These are phyloP conservation scores for Solanum stenotomum DNA, from an alignment of 257 asterid species.

Conservation along the genomic window DNA sequence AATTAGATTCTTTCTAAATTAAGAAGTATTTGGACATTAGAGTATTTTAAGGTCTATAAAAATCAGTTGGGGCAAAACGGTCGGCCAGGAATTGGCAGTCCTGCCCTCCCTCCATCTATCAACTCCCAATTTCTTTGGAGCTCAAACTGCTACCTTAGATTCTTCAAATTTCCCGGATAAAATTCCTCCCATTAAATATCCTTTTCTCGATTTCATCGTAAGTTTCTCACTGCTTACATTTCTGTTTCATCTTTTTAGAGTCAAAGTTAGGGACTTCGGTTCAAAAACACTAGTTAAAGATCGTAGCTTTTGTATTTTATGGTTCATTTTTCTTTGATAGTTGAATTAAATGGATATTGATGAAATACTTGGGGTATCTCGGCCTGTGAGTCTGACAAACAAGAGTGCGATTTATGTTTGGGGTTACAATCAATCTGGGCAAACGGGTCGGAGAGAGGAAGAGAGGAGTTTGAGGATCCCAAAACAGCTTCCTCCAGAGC, in stretches of 20 bases:
- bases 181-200: not conserved
- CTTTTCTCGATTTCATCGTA: not conserved
- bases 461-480: slow-evolving; percentile 67
- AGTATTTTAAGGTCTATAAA: not conserved
- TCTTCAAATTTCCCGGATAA: not conserved
- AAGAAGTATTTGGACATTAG: not conserved
- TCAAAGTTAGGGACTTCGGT: not conserved
- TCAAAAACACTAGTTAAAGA: not conserved
- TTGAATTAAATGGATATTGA: slow-evolving; percentile 48
- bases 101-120: not conserved
- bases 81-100: not conserved
- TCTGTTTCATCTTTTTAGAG: not conserved
- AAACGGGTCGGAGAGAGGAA: slow-evolving; percentile 64
- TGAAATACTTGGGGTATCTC: slow-evolving; percentile 68
- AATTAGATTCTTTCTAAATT: not conserved
- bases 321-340: not conserved
- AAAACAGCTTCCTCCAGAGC: slow-evolving; percentile 72
- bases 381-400: slow-evolving; percentile 39
- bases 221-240: not conserved
- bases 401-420: slow-evolving; percentile 82
- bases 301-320: not conserved
- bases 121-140: not conserved
- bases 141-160: not conserved
- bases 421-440: slow-evolving; percentile 95
- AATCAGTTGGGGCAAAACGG: not conserved